phyloP scores from a whole-genome alignment of 73 alveolate species.

The Paraurostyla sp. region DNA sequence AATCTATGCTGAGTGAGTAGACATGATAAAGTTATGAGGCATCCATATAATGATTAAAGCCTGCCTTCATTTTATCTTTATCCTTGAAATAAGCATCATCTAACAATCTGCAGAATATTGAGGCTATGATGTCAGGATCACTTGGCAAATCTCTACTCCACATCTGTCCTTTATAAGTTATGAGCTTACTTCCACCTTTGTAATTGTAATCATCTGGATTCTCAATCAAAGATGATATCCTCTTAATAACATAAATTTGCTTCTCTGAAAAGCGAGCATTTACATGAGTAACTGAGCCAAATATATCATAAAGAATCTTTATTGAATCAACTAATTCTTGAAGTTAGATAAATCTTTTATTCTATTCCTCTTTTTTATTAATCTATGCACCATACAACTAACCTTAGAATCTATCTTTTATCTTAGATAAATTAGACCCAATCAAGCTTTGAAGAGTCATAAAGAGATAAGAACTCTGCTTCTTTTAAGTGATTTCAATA shows the following conservation, averaged over 20 bases:
- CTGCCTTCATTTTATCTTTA: not conserved
- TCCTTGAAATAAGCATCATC: conserved; percentile 22
- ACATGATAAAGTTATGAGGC: not conserved
- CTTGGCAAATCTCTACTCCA: conserved; percentile 26
- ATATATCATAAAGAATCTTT: not conserved
- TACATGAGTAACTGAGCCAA: not conserved
- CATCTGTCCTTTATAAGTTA: not conserved
- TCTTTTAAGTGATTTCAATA: no score
- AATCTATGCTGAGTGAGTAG: not conserved
- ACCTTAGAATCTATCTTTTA: no score
- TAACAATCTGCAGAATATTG: not conserved
- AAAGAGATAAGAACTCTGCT: no score
- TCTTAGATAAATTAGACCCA: no score
- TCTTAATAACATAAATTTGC: not conserved
- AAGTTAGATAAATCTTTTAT: not conserved
- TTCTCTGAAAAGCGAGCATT: not conserved
- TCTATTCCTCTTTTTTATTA: not conserved
- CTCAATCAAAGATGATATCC: not conserved
- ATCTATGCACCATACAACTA: not conserved
- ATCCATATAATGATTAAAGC: not conserved
- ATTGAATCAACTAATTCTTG: not conserved
- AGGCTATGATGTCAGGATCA: conserved; percentile 12
- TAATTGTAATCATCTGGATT: conserved; percentile 1
- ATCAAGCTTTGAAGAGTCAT: no score
- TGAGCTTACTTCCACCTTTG: not conserved